Evolutionary conservation across 176 grass and related monocot genomes (phyloP).

Genomic region (Cocos nucifera): DNA sequence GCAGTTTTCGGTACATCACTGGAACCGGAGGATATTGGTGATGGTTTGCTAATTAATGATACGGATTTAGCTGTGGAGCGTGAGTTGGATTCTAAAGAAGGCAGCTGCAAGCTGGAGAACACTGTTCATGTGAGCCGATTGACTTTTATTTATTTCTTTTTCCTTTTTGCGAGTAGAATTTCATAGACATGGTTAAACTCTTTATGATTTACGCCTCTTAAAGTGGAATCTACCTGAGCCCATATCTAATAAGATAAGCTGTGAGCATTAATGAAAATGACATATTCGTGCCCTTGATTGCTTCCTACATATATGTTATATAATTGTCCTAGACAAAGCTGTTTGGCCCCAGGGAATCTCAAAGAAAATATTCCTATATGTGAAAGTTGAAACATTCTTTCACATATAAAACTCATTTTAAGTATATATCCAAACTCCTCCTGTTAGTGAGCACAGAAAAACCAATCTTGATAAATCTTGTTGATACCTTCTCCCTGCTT

Average conservation of each 20-base stretch:
- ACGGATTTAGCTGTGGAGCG: slow-evolving; percentile 24
- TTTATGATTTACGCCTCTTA: too few species aligned
- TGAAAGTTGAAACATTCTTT: too few species aligned
- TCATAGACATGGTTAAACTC: too few species aligned
- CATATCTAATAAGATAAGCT: not conserved
- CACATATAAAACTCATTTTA: too few species aligned
- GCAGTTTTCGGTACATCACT: slow-evolving; percentile 59
- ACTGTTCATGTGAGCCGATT: slow-evolving; percentile 73
- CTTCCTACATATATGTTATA: not conserved
- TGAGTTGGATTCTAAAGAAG: slow-evolving; percentile 35
- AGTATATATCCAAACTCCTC: not conserved
- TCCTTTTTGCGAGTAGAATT: not conserved
- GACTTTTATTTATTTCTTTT: slow-evolving; percentile 10
- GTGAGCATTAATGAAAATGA: not conserved
- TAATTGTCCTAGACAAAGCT: slow-evolving; percentile 14
- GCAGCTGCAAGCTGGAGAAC: slow-evolving; percentile 30
- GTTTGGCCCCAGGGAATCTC: slow-evolving; percentile 25
- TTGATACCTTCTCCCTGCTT: not conserved
- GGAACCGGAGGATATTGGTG: slow-evolving; percentile 30
- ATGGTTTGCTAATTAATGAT: slow-evolving; percentile 31
- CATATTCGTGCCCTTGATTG: slow-evolving; percentile 9
- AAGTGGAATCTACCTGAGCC: not conserved
- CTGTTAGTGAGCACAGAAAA: not conserved
- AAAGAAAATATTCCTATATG: too few species aligned
- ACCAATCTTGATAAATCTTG: slow-evolving; percentile 8